These are phyloP conservation scores for Obba rivulosa DNA, from an alignment of 768 basidiomycete species.

Conservation along the genomic window DNA sequence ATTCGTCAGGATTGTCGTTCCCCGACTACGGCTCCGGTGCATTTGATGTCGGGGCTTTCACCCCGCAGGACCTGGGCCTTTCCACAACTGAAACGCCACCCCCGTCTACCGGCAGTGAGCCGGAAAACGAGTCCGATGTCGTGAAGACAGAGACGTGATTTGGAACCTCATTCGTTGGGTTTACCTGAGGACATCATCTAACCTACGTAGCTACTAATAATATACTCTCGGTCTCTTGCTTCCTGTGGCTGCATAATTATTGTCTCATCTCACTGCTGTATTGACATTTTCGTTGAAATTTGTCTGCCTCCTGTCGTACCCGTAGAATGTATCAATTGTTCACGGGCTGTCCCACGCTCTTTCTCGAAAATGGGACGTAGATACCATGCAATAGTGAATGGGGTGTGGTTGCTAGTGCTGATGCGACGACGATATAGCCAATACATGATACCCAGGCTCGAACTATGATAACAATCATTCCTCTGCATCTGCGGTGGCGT, in stretches of 20 bases:
- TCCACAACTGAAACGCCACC: constrained; percentile 34
- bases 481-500: constrained; percentile 4
- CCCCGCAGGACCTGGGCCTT: constrained; percentile 62
- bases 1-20: constrained; percentile 63
- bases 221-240: constrained; percentile 13
- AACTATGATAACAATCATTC: neutral
- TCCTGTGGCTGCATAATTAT: constrained; percentile 24
- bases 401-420: neutral
- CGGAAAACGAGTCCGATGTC: constrained; percentile 57
- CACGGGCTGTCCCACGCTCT: constrained; percentile 1
- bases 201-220: constrained; percentile 13
- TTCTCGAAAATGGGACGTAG: neutral
- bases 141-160: constrained; percentile 59
- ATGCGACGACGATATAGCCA: constrained; percentile 7
- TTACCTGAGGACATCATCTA: constrained; percentile 10
- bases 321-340: constrained; percentile 15
- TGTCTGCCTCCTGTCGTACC: constrained; percentile 14
- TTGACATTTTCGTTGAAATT: constrained; percentile 12
- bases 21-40: constrained; percentile 57
- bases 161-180: constrained; percentile 2
- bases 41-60: constrained; percentile 69
- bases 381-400: neutral
- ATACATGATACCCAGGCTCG: constrained; percentile 1
- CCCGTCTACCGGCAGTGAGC: constrained; percentile 40
- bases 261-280: constrained; percentile 19